These are phyloP conservation scores for Lunasporangiospora selenospora DNA, from an alignment of 192 early-diverging fungal genomes.

Conservation along the genomic window DNA sequence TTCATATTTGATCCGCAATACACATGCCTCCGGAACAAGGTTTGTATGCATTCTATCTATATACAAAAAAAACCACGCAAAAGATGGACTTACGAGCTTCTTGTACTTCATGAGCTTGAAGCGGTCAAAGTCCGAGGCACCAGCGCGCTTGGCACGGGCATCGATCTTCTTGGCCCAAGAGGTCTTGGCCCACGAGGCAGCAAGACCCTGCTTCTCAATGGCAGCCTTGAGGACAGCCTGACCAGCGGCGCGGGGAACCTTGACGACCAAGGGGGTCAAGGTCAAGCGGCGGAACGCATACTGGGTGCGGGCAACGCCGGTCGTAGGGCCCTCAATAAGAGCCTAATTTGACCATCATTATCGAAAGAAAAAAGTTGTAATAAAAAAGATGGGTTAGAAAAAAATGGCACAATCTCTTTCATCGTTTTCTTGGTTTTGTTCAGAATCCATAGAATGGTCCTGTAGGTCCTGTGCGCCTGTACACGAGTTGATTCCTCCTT, in stretches of 20 bases:
- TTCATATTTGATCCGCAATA: neutral
- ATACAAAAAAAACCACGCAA: neutral
- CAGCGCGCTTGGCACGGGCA: slow-evolving; percentile 76
- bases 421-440: neutral
- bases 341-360: too few species aligned
- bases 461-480: too few species aligned
- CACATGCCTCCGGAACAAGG: too few species aligned
- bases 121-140: slow-evolving; percentile 94
- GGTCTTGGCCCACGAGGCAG: slow-evolving; percentile 85
- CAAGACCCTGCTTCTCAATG: slow-evolving; percentile 86
- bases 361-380: neutral
- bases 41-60: too few species aligned
- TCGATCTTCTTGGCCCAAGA: slow-evolving; percentile 97
- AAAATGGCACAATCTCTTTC: too few species aligned
- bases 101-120: slow-evolving; percentile 97
- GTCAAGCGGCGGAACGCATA: slow-evolving; percentile 89
- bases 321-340: slow-evolving; percentile 97
- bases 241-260: slow-evolving; percentile 83
- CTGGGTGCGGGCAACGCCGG: slow-evolving; percentile 87
- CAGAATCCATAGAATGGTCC: too few species aligned
- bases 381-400: neutral
- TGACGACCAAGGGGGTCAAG: slow-evolving; percentile 90
- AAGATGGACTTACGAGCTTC: slow-evolving; percentile 74
- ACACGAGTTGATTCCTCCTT: too few species aligned
- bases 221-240: slow-evolving; percentile 77